A percentile compares a stretch with the other conserved stretches of the same genome.
phyloP scores from a whole-genome alignment of 208 protist species.

The Vickermania ingenoplastis region DNA sequence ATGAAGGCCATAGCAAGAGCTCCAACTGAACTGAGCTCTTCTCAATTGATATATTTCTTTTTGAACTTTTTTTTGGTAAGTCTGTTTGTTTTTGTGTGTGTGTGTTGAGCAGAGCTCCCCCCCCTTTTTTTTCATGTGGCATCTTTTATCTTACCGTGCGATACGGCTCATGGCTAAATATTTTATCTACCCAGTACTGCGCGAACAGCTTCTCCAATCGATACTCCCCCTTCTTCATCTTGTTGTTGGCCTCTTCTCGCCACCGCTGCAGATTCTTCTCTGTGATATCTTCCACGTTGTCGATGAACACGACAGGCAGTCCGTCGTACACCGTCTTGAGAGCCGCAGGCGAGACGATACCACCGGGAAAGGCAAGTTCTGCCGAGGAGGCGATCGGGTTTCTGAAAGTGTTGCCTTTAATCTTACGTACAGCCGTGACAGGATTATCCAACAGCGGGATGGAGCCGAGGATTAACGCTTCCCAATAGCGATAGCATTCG shows the following conservation, averaged over 20 bases:
- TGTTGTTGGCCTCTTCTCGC: not conserved
- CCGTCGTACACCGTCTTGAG: not conserved
- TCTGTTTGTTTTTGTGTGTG: too few species aligned
- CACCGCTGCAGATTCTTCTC: not conserved
- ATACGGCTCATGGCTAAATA: not conserved
- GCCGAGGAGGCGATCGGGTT: not conserved
- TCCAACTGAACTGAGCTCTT: too few species aligned
- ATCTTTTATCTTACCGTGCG: too few species aligned
- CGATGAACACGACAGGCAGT: not conserved
- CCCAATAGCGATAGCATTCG: not conserved
- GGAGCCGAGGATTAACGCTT: not conserved
- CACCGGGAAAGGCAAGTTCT: not conserved
- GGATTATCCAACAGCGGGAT: not conserved
- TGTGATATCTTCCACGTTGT: not conserved
- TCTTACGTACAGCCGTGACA: not conserved
- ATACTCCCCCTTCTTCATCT: not conserved
- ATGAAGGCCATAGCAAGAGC: too few species aligned
- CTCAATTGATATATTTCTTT: too few species aligned
- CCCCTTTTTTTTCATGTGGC: too few species aligned
- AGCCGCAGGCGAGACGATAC: not conserved
- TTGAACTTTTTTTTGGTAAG: too few species aligned
- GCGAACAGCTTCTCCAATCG: not conserved
- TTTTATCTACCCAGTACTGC: not conserved
- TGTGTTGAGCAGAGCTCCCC: too few species aligned
- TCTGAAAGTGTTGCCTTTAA: not conserved